Evolutionary conservation across 495 filamentous ascomycete species (phyloP).

Genomic region (Lichenothelia convexa): DNA sequence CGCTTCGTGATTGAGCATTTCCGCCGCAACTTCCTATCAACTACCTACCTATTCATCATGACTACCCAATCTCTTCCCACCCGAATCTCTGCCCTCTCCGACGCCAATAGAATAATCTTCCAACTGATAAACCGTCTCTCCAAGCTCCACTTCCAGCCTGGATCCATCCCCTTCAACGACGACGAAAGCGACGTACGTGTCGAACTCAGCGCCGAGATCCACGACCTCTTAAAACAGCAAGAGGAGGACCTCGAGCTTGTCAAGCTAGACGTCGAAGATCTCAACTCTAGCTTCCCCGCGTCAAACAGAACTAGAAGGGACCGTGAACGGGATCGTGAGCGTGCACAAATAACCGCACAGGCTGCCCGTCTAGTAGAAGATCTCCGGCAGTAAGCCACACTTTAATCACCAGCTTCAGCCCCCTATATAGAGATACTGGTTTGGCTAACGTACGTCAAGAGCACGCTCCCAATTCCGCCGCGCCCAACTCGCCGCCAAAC

Average conservation of each 20-base stretch:
- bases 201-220: constrained; percentile 73
- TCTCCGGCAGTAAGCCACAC: constrained; percentile 40
- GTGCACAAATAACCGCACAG: constrained; percentile 41
- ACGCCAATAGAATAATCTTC: constrained; percentile 45
- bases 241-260: constrained; percentile 77
- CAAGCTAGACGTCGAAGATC: constrained; percentile 55
- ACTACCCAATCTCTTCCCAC: constrained; percentile 42
- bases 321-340: constrained; percentile 34
- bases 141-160: constrained; percentile 46
- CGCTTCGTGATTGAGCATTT: too few species aligned
- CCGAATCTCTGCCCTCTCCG: constrained; percentile 49
- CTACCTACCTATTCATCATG: too few species aligned
- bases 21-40: too few species aligned
- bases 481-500: constrained; percentile 68
- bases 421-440: constrained; percentile 7
- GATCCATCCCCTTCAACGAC: constrained; percentile 31
- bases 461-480: constrained; percentile 59
- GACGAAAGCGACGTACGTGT: constrained; percentile 44
- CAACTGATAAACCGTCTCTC: constrained; percentile 60
- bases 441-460: constrained; percentile 27
- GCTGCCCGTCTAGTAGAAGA: constrained; percentile 45
- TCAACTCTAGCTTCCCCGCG: constrained; percentile 23
- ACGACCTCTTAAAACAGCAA: constrained; percentile 59
- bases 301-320: constrained; percentile 26
- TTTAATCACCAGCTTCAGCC: background rate